A percentile compares a stretch with the other conserved stretches of the same genome.
phyloP scores from a whole-genome alignment of 192 early-diverging fungal genomes.

The Podila horticola region DNA sequence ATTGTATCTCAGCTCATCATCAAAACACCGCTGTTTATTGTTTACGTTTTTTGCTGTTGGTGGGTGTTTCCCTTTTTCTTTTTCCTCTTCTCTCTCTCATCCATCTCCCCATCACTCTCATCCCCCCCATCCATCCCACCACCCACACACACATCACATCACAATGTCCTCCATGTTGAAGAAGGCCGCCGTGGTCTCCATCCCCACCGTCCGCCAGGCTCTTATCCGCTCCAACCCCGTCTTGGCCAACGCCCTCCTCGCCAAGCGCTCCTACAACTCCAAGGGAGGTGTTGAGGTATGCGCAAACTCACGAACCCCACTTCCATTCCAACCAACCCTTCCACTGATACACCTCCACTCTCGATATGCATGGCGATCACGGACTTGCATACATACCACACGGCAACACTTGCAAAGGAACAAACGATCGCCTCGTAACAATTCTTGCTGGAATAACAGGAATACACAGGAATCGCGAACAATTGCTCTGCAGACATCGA shows the following conservation, averaged over 20 bases:
- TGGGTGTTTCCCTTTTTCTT: not conserved
- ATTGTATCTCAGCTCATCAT: too few relatives aligned
- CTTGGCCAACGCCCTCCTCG: conserved; percentile 36
- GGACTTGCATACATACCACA: not conserved
- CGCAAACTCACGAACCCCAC: not conserved
- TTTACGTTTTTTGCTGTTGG: conserved; percentile 2
- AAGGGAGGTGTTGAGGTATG: conserved; percentile 50
- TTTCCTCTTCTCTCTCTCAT: conserved; percentile 6
- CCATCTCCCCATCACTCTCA: not conserved
- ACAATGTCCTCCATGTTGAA: conserved; percentile 45
- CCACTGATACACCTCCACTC: not conserved
- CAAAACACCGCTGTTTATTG: not conserved
- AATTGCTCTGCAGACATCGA: too few relatives aligned
- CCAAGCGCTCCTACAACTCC: conserved; percentile 44
- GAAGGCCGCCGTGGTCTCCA: conserved; percentile 49
- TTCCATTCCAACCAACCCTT: not conserved
- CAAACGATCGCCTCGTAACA: too few relatives aligned
- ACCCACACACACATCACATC: conserved; percentile 1
- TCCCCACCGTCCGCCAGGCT: conserved; percentile 49
- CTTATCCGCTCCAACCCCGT: conserved; percentile 49
- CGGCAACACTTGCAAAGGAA: too few relatives aligned
- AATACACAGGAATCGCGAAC: too few relatives aligned
- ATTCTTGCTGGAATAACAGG: too few relatives aligned
- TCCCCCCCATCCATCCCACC: not conserved
- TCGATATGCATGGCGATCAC: not conserved